A percentile compares a stretch with the other conserved stretches of the same genome.
These are phyloP conservation scores for Bruguiera gymnorhiza DNA, from an alignment of 345 rosid genomes.

Conservation along the genomic window DNA sequence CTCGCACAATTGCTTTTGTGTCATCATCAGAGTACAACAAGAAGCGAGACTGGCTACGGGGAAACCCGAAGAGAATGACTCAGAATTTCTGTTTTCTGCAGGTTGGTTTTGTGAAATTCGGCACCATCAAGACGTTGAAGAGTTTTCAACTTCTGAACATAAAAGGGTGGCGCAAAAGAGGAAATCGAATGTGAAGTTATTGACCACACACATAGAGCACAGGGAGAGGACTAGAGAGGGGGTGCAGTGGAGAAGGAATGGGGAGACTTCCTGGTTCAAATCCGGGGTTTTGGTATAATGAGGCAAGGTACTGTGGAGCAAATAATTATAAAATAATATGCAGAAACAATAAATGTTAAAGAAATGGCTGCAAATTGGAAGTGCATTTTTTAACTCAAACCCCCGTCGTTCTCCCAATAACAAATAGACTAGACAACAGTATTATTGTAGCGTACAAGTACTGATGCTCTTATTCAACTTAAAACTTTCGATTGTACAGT, in stretches of 20 bases:
- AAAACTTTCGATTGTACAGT: no score
- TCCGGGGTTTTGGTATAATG: constrained; percentile 34
- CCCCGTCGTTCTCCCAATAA: no score
- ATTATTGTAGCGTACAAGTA: no score
- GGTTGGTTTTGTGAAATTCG: constrained; percentile 19
- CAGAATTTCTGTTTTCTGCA: background rate
- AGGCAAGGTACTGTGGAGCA: constrained; percentile 19
- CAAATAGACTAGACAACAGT: no score
- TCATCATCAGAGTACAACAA: constrained; percentile 30
- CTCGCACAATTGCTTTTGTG: constrained; percentile 61
- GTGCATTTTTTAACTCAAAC: background rate
- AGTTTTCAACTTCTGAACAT: constrained; percentile 43
- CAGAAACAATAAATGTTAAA: background rate
- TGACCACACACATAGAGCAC: constrained; percentile 21
- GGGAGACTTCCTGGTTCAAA: constrained; percentile 65
- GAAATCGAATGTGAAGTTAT: constrained; percentile 15
- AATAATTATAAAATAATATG: constrained; percentile 1
- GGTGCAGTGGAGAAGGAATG: constrained; percentile 26
- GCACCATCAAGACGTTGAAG: constrained; percentile 44
- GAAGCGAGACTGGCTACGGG: background rate
- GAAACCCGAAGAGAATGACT: background rate
- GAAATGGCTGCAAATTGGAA: constrained; percentile 22
- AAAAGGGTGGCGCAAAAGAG: constrained; percentile 15
- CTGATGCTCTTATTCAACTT: no score
- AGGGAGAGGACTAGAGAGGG: constrained; percentile 12